Base-by-base conservation (phyloP, 148 eudicot species). In the Rhododendron kiyosumense region DNA sequence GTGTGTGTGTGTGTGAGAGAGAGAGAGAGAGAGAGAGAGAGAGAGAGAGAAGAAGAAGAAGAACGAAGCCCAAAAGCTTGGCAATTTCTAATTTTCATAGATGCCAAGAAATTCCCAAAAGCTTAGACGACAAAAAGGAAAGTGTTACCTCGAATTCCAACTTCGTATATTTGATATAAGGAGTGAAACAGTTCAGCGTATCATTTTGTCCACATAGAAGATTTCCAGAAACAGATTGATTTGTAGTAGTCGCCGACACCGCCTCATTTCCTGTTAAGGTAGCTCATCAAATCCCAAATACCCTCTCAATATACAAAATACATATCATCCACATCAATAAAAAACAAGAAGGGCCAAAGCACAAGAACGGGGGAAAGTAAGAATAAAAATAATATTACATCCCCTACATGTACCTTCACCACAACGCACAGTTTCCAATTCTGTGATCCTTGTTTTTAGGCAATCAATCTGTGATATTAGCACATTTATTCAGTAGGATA, bases 81-180 rank as follows among this genome's bases (percentile, higher is more conserved):
- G 32, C 73, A 48, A 24, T 63, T 67, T 46, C 30, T 65, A 73
- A 28, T 26, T 79, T 11, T 45, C 51, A 78, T 15, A 32, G 54
- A 22, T 32, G 77, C 52, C 73, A 14, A 78, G 30, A 49, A 45
- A 77, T 46, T 46, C 28, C 38, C 57, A 18, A 54, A 77, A 83
- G 51, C 75, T 78, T 20, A 51, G 30, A 38, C 26, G 22, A 79
- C 76, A 78, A 43, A 7, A 77, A 11, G 45, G 20, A 61, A 75
- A 43, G 2, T 26, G 26, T 78, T 87, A 96, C 99, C 98, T 95
- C 91, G 87, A 97, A 95, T 81, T 92, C 94, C 87, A 97, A 89
- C 90, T 95, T 97, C 28, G 94, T 93, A 83, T 95, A 97, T 84
- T 92, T 94, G 88, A 97, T 93, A 61, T 86, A 90, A 82, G 95